phyloP scores from a whole-genome alignment of 2,329 filamentous ascomycete species.

The Cercospora zeina region DNA sequence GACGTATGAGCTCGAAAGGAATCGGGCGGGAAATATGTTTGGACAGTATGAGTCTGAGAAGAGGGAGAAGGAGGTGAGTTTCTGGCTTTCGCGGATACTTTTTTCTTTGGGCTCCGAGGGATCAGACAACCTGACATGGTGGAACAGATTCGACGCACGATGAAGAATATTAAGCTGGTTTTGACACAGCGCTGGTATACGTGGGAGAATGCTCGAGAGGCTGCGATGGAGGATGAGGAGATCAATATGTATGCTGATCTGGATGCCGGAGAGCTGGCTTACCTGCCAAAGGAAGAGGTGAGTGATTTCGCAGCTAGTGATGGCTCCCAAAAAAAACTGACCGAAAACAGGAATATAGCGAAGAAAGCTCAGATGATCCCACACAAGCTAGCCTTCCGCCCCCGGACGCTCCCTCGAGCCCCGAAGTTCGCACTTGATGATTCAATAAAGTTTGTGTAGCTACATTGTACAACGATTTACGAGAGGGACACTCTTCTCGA shows the following conservation, averaged over 20 bases:
- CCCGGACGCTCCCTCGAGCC: neutral
- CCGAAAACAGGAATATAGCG: neutral
- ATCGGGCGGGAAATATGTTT: constrained; percentile 61
- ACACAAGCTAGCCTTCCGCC: neutral
- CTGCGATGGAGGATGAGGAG: constrained; percentile 67
- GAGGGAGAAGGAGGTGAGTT: constrained; percentile 66
- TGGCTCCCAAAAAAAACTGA: neutral
- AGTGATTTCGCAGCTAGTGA: too few relatives aligned
- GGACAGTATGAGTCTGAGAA: constrained; percentile 66
- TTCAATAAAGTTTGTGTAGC: neutral
- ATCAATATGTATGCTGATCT: constrained; percentile 57
- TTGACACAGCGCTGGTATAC: constrained; percentile 86
- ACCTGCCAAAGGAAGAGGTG: constrained; percentile 28
- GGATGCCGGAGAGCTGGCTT: constrained; percentile 35
- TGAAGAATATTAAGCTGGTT: constrained; percentile 78
- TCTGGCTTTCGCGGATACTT: neutral
- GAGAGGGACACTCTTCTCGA: neutral
- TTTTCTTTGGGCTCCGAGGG: neutral
- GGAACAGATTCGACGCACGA: constrained; percentile 69
- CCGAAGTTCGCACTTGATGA: neutral
- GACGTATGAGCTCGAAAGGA: constrained; percentile 72
- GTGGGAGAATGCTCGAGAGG: constrained; percentile 72
- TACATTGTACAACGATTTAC: constrained; percentile 5
- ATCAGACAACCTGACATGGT: neutral
- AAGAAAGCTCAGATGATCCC: neutral